Evolutionary conservation across 2,329 filamentous ascomycete genomes (phyloP).

Genomic region (Bipolaris gigantea): DNA sequence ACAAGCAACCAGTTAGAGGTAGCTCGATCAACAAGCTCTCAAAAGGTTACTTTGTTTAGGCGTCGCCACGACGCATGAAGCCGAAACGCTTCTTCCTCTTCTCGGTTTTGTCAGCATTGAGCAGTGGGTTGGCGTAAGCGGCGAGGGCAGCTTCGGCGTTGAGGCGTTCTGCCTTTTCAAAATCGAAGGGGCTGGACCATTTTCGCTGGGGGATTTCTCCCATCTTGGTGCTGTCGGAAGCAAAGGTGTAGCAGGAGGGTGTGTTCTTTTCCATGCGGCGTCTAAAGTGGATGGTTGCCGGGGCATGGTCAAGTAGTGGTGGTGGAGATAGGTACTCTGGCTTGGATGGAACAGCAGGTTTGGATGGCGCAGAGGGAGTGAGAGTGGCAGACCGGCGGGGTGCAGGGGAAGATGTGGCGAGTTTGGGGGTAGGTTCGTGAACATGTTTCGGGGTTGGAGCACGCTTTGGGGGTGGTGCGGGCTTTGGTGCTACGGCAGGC

Average conservation of each 20-base stretch:
- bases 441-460: slow-evolving; percentile 10
- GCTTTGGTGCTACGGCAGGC: slow-evolving; percentile 6
- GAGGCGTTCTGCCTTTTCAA: slow-evolving; percentile 46
- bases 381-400: slow-evolving; percentile 10
- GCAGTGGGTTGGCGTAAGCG: slow-evolving; percentile 12
- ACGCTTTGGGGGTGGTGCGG: slow-evolving; percentile 1
- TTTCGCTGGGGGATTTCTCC: slow-evolving; percentile 52
- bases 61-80: slow-evolving; percentile 12
- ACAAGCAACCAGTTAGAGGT: slow-evolving; percentile 1
- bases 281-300: slow-evolving; percentile 13
- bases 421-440: slow-evolving; percentile 19
- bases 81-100: slow-evolving; percentile 14
- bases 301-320: slow-evolving; percentile 7
- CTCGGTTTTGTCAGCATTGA: slow-evolving; percentile 6
- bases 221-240: slow-evolving; percentile 52
- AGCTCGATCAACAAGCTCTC: neutral
- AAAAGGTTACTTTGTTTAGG: neutral
- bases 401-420: slow-evolving; percentile 18
- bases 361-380: slow-evolving; percentile 7
- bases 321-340: slow-evolving; percentile 11
- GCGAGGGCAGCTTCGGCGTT: slow-evolving; percentile 44
- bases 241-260: slow-evolving; percentile 48
- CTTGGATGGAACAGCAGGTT: slow-evolving; percentile 6
- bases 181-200: slow-evolving; percentile 50
- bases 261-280: slow-evolving; percentile 42